phyloP scores from a whole-genome alignment of 2,329 filamentous ascomycete species.

The Myriosclerotinia curreyana region DNA sequence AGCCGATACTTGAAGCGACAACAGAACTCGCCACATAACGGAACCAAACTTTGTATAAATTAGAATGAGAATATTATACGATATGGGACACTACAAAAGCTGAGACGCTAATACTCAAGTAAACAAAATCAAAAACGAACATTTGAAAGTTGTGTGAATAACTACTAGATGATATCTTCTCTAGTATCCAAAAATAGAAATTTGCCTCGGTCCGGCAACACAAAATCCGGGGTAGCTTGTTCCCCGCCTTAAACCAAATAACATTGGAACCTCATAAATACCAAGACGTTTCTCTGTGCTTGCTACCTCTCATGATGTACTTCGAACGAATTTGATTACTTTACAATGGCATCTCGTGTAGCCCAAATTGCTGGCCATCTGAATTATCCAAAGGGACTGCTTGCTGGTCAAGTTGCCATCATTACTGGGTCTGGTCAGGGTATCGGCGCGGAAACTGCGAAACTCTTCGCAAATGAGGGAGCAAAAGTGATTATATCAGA shows the following conservation, averaged over 20 bases:
- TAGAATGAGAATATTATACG: neutral
- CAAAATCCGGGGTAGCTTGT: constrained; percentile 13
- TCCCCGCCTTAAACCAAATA: neutral
- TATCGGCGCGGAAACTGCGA: constrained; percentile 80
- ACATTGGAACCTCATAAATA: neutral
- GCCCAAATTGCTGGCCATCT: constrained; percentile 74
- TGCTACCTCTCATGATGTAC: neutral
- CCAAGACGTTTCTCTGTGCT: neutral
- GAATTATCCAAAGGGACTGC: constrained; percentile 76
- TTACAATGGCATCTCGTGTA: constrained; percentile 49
- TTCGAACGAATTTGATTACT: neutral
- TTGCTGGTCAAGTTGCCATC: constrained; percentile 78
- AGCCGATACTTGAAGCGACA: neutral
- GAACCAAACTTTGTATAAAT: neutral
- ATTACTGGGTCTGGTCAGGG: constrained; percentile 85
- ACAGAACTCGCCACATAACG: neutral
- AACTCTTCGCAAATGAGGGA: constrained; percentile 82
- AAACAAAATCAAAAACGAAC: too few relatives aligned
- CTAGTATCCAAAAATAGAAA: constrained; percentile 12
- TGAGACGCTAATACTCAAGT: too few relatives aligned
- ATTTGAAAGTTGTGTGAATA: too few relatives aligned
- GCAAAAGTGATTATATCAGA: constrained; percentile 81
- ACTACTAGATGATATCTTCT: too few relatives aligned
- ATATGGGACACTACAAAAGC: too few relatives aligned
- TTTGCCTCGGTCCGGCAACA: constrained; percentile 2